Percentiles rank a stretch among this genome's conserved stretches.
Evolutionary conservation across 306 rosid genomes (phyloP).

Genomic region (Sicyos edulis): DNA sequence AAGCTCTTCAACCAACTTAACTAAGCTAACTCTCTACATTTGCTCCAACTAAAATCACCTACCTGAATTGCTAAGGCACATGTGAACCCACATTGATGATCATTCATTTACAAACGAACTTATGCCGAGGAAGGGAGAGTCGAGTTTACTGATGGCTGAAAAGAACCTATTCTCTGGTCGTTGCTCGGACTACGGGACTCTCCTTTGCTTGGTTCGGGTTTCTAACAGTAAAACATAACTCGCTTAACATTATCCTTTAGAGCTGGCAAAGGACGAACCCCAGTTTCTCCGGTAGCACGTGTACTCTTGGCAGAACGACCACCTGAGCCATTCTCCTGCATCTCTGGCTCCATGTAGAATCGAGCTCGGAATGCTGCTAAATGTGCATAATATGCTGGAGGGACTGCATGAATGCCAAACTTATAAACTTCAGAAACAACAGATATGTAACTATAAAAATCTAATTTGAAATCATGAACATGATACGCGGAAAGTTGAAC

Average conservation of each 20-base stretch:
- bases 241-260: slow-evolving; percentile 92
- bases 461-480: background rate
- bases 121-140: background rate
- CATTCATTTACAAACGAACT: slow-evolving; percentile 4
- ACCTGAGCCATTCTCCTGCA: slow-evolving; percentile 61
- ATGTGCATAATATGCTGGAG: slow-evolving; percentile 92
- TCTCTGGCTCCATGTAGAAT: slow-evolving; percentile 79
- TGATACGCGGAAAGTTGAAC: background rate
- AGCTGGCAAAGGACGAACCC: slow-evolving; percentile 88
- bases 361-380: slow-evolving; percentile 95
- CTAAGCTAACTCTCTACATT: too few species aligned
- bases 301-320: slow-evolving; percentile 46
- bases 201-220: background rate
- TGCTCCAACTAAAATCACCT: too few species aligned
- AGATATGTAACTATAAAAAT: background rate
- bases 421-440: slow-evolving; percentile 12
- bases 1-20: too few species aligned
- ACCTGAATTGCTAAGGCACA: too few species aligned
- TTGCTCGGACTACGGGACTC: background rate
- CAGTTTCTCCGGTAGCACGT: slow-evolving; percentile 48
- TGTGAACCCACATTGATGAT: too few species aligned
- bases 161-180: background rate
- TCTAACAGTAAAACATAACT: slow-evolving; percentile 90
- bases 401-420: slow-evolving; percentile 47
- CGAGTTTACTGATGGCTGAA: too few species aligned